Evolutionary conservation across 2,329 filamentous ascomycete species (phyloP), one percentile per base, ranked within the genome.

Genomic region (Beauveria bassiana): DNA sequence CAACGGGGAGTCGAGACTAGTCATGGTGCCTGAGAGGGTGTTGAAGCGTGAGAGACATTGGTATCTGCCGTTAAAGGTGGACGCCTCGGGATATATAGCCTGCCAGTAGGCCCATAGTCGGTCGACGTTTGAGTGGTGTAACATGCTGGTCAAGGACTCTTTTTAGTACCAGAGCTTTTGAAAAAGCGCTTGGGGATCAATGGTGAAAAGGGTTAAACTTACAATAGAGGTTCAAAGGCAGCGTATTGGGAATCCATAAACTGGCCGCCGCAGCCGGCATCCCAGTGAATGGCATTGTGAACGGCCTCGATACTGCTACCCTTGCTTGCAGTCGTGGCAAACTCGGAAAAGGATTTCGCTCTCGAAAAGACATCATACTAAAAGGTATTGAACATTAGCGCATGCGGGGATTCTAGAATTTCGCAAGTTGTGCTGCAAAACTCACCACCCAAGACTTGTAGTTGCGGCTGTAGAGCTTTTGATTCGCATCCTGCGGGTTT

Each of bases 91-190:
- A 62, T 70, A 67, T 51, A 82, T 75, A 22, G 73, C 74, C 66
- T 81, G 75, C 77, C 76, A 83, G 66, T 81, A 77, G 16, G 83
- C 79, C 72, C 86, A 87, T 42, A 89, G 76, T 42, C 86, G 81
- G 66, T 89, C 85, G 56, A 89, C 79, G 66, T 89, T 85, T 67
- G 78, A 72, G 73, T 81, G 80, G 62, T 81, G 79, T 24, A 81
- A 69, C 77, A 76, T 77, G 66, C 72, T 73, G 10, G 18, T 12
- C 6, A 28, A 16, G 5, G 5, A 0, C 2, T 12, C 10, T 3
- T 14, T 16, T 56, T 31, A 55, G 40, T 42, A 47, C 7, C 8
- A n/a, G 24, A 6, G 18, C 8, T 16, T 3, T 3, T 1, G 8
- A 34, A 14, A 26, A 10, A 20, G 12, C 24, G 34, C 14, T 38